These are phyloP conservation scores for Penicillium cosmopolitanum DNA, from an alignment of 495 filamentous ascomycete genomes.

Conservation along the genomic window DNA sequence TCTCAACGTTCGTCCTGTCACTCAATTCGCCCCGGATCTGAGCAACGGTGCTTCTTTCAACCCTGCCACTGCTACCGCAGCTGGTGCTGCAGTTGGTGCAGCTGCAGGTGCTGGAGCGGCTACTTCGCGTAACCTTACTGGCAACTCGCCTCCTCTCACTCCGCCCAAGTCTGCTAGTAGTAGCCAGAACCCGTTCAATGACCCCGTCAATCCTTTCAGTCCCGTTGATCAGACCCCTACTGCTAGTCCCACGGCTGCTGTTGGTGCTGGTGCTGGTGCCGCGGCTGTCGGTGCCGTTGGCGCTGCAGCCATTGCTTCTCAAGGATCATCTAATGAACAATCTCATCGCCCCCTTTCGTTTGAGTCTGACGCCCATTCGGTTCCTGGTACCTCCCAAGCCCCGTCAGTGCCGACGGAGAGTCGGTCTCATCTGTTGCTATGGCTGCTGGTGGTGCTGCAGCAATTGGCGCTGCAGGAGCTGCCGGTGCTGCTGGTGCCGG, in stretches of 20 bases:
- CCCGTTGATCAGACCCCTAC: conserved; percentile 21
- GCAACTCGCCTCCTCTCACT: conserved; percentile 38
- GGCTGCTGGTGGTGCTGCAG: conserved; percentile 36
- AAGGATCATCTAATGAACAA: conserved; percentile 41
- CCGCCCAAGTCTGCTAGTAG: conserved; percentile 48
- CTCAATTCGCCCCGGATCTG: conserved; percentile 80
- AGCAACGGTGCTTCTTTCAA: conserved; percentile 40
- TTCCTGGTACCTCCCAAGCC: conserved; percentile 18
- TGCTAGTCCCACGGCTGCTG: conserved; percentile 30
- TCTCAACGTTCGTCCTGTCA: conserved; percentile 84
- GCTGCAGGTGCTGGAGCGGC: conserved; percentile 34
- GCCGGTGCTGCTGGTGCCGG: conserved; percentile 29
- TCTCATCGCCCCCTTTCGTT: conserved; percentile 30
- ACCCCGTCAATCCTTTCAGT: conserved; percentile 58
- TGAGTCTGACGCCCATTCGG: conserved; percentile 21
- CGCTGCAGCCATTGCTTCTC: conserved; percentile 36
- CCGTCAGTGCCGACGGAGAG: conserved; percentile 32
- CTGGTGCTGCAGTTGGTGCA: conserved; percentile 32
- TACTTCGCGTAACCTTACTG: conserved; percentile 43
- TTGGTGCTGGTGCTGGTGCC: conserved; percentile 40
- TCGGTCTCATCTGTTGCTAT: conserved; percentile 37
- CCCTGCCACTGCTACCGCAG: conserved; percentile 36
- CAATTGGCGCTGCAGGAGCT: conserved; percentile 26
- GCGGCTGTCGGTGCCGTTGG: conserved; percentile 40
- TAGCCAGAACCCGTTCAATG: conserved; percentile 47